Conservation (phyloP, 306 rosid species). For the Sechiopsis laciniata region DNA sequence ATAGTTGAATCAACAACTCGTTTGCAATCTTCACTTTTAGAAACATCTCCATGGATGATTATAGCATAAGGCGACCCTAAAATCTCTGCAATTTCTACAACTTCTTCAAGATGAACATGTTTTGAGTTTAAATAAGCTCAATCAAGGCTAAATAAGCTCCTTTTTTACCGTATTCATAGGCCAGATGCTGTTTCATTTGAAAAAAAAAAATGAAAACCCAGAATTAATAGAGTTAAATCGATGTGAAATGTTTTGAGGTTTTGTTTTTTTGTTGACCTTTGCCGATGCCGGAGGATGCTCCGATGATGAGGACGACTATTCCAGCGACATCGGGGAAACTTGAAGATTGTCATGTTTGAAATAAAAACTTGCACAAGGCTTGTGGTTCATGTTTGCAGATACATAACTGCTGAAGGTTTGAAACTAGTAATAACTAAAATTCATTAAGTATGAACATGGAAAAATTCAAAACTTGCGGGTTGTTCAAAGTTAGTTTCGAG, state of each 20-base stretch:
- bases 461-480: too few relatives aligned
- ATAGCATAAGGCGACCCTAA: constrained; percentile 56
- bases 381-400: too few relatives aligned
- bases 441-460: too few relatives aligned
- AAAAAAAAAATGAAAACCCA: neutral
- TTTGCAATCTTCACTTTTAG: constrained; percentile 44
- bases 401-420: too few relatives aligned
- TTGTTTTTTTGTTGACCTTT: constrained; percentile 33
- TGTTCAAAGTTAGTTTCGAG: too few relatives aligned
- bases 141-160: constrained; percentile 58
- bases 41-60: constrained; percentile 49
- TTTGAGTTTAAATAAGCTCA: too few relatives aligned
- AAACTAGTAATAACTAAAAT: too few relatives aligned
- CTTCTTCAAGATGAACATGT: too few relatives aligned
- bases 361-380: too few relatives aligned
- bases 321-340: constrained; percentile 39
- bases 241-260: neutral
- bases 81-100: constrained; percentile 33
- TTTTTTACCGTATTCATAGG: constrained; percentile 62
- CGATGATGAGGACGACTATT: constrained; percentile 51
- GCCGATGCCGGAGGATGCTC: constrained; percentile 54
- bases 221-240: neutral
- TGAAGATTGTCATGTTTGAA: too few relatives aligned
- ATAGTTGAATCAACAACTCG: constrained; percentile 48
- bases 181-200: constrained; percentile 40